Percentiles rank a stretch among this genome's conserved stretches.
phyloP scores from a whole-genome alignment of 2,329 filamentous ascomycete species.

The Byssochlamys sp. region DNA sequence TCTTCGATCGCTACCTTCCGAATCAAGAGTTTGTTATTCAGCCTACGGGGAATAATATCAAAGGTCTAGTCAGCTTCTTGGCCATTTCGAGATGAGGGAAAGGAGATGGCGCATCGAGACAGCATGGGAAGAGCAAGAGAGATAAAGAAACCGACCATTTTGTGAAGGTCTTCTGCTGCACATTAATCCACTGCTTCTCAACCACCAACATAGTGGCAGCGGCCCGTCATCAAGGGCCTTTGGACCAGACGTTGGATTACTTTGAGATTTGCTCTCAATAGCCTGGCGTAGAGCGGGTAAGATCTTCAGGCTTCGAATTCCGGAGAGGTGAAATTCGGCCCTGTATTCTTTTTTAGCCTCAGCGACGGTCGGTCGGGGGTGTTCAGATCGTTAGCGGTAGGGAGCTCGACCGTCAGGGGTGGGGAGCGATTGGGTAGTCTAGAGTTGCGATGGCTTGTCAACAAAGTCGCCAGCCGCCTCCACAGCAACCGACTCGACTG shows the following conservation, averaged over 20 bases:
- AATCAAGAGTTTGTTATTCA: constrained; percentile 85
- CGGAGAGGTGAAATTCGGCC: neutral
- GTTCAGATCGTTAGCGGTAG: neutral
- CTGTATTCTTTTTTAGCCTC: neutral
- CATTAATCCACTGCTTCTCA: constrained; percentile 59
- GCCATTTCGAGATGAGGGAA: neutral
- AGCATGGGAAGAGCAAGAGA: neutral
- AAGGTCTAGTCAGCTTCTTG: neutral
- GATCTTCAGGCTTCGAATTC: constrained; percentile 10
- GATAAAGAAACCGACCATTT: constrained; percentile 59
- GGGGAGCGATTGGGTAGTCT: neutral
- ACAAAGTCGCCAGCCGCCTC: constrained; percentile 13
- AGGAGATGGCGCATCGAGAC: neutral
- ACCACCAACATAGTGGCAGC: constrained; percentile 35
- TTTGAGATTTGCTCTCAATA: constrained; percentile 1
- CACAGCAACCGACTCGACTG: constrained; percentile 12
- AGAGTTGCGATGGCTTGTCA: constrained; percentile 7
- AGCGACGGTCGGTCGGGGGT: neutral
- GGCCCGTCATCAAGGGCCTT: constrained; percentile 21
- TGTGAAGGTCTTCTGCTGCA: constrained; percentile 98
- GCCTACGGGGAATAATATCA: constrained; percentile 44
- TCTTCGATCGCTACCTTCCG: constrained; percentile 74
- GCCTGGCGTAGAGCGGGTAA: constrained; percentile 10
- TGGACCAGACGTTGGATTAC: constrained; percentile 1
- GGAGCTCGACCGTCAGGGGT: neutral